phyloP scores from a whole-genome alignment of 1,284 basidiomycete species.

The Psilocybe mexicana region DNA sequence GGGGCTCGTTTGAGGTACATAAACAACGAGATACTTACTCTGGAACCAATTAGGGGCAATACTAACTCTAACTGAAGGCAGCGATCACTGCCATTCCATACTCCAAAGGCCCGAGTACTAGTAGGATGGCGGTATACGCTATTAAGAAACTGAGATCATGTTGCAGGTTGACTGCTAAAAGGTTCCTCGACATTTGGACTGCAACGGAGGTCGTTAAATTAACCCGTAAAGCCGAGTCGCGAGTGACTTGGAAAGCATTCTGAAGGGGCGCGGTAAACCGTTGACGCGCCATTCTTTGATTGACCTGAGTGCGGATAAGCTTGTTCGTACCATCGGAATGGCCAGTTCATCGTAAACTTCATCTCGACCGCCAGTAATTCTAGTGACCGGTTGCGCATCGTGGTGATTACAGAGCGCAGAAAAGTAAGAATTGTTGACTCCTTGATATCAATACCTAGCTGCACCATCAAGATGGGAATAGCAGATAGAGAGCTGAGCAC shows the following conservation, averaged over 20 bases:
- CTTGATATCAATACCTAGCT: conserved; percentile 10
- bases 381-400: no score
- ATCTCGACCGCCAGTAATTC: no score
- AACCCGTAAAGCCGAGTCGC: background rate
- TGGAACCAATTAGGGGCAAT: no score
- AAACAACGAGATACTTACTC: no score
- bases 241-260: no score
- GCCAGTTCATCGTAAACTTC: no score
- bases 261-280: no score
- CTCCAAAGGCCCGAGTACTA: background rate
- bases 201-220: background rate
- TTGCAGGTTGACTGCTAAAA: conserved; percentile 6
- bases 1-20: no score
- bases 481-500: conserved; percentile 17
- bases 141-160: conserved; percentile 1
- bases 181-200: conserved; percentile 13
- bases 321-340: background rate
- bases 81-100: background rate
- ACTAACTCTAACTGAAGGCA: no score
- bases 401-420: background rate
- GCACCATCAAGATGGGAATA: conserved; percentile 20
- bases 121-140: background rate
- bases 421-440: conserved; percentile 2
- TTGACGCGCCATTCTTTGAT: no score
- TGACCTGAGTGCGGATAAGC: no score